Conservation (phyloP, 371 early-diverging fungal species). For the Mucor mucedo region DNA sequence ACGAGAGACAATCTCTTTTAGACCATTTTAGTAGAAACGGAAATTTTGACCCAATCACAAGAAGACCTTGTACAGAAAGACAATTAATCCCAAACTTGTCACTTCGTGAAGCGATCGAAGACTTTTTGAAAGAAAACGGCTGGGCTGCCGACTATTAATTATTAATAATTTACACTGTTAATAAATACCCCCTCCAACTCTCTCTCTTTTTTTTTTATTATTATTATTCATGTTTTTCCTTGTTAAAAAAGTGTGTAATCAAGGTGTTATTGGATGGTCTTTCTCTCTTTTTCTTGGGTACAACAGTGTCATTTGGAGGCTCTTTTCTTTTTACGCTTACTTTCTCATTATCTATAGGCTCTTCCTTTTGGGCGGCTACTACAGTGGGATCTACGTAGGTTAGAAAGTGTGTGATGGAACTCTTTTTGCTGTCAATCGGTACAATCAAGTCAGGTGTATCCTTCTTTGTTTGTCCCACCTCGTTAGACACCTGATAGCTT, state of each 20-base stretch:
- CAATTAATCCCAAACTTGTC: slow-evolving; percentile 76
- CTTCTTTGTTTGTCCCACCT: slow-evolving; percentile 42
- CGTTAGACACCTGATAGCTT: slow-evolving; percentile 50
- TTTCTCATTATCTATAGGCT: not conserved
- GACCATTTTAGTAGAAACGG: slow-evolving; percentile 76
- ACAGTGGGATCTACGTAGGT: not conserved
- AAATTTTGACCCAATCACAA: slow-evolving; percentile 76
- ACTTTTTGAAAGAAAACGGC: slow-evolving; percentile 64
- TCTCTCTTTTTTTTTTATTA: too few relatives aligned
- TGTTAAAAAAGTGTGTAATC: slow-evolving; percentile 10
- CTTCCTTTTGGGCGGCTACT: too few relatives aligned
- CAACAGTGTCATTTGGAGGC: not conserved
- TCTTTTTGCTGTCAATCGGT: slow-evolving; percentile 40
- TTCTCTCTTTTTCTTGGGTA: not conserved
- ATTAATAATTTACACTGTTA: too few relatives aligned
- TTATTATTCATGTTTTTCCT: not conserved
- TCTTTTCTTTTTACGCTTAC: not conserved
- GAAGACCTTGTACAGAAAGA: slow-evolving; percentile 65
- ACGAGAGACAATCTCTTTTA: slow-evolving; percentile 74
- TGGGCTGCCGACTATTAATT: slow-evolving; percentile 57
- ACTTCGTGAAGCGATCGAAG: slow-evolving; percentile 71
- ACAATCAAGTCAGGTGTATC: slow-evolving; percentile 52
- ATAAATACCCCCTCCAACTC: not conserved
- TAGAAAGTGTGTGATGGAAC: slow-evolving; percentile 42
- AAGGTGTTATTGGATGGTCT: not conserved